Evolutionary conservation across 495 filamentous ascomycete genomes (phyloP).

Genomic region (Daldinia concentrica): DNA sequence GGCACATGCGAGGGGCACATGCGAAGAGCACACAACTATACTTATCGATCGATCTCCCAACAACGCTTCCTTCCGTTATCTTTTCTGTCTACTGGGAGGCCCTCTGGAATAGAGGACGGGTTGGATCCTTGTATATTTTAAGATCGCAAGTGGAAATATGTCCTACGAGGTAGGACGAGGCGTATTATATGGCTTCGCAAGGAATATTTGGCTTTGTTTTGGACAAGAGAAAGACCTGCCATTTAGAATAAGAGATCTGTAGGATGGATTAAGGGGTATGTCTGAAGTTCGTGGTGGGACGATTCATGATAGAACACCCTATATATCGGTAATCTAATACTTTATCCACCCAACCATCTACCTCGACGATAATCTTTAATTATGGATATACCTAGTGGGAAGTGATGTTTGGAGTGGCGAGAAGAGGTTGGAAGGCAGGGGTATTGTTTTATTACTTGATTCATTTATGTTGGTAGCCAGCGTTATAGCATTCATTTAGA

Average conservation of each 20-base stretch:
- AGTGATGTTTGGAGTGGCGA: not conserved
- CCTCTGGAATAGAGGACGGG: conserved; percentile 12
- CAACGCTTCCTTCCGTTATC: conserved; percentile 5
- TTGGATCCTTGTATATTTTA: conserved; percentile 43
- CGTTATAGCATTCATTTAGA: conserved; percentile 12
- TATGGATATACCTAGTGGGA: not conserved
- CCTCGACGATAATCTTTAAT: not conserved
- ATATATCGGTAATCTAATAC: conserved; percentile 43
- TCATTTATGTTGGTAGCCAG: not conserved
- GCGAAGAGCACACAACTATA: conserved; percentile 2
- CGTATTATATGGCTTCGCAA: conserved; percentile 32
- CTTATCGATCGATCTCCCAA: conserved; percentile 1
- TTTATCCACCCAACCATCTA: conserved; percentile 29
- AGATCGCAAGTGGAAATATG: conserved; percentile 15
- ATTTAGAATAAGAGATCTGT: conserved; percentile 32
- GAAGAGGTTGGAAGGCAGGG: not conserved
- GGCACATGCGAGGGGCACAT: conserved; percentile 14
- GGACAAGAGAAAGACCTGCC: conserved; percentile 36
- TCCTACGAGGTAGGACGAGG: conserved; percentile 17
- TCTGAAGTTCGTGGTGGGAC: conserved; percentile 37
- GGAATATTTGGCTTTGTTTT: conserved; percentile 20
- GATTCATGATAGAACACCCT: conserved; percentile 43
- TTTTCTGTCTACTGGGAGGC: conserved; percentile 15
- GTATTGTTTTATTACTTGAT: not conserved
- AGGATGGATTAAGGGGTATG: conserved; percentile 21